These are phyloP conservation scores for Yarrowia sp. DNA, from an alignment of 805 yeast species.

Conservation along the genomic window DNA sequence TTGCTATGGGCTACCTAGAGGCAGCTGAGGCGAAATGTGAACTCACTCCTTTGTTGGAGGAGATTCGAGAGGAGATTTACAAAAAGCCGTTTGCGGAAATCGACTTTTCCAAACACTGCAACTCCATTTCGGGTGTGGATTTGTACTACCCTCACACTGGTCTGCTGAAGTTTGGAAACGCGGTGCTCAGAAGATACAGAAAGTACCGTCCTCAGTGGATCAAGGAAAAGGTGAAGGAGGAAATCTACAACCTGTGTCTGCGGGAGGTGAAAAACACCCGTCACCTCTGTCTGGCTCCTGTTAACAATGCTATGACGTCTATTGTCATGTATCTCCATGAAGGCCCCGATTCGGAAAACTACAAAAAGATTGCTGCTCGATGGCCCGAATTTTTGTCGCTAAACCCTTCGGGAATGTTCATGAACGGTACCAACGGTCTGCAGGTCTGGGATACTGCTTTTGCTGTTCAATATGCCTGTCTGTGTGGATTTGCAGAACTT, in stretches of 20 bases:
- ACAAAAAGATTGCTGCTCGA: constrained; percentile 52
- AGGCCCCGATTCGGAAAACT: constrained; percentile 63
- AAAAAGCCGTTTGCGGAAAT: constrained; percentile 59
- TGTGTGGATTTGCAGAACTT: constrained; percentile 71
- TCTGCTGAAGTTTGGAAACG: constrained; percentile 60
- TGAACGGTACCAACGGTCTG: constrained; percentile 96
- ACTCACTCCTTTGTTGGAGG: constrained; percentile 58
- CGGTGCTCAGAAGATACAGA: constrained; percentile 60
- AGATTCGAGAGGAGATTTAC: constrained; percentile 78
- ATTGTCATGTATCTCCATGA: constrained; percentile 67
- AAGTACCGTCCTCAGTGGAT: constrained; percentile 74
- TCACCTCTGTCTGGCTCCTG: constrained; percentile 87
- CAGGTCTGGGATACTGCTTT: constrained; percentile 98
- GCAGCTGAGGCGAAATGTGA: constrained; percentile 54
- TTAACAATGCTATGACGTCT: constrained; percentile 78
- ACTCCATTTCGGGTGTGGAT: constrained; percentile 87
- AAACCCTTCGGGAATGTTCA: constrained; percentile 87
- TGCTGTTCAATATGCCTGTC: constrained; percentile 75
- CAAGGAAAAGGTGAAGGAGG: constrained; percentile 47
- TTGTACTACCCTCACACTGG: constrained; percentile 88
- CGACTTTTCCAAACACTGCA: constrained; percentile 66
- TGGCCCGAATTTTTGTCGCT: constrained; percentile 75
- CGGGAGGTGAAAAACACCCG: constrained; percentile 79
- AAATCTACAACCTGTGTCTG: constrained; percentile 59
- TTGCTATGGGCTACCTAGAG: constrained; percentile 80